Percentiles rank a stretch among this genome's conserved stretches.
Conservation (phyloP, 169 alveolate genomes). For the Plasmodium reichenowi region DNA sequence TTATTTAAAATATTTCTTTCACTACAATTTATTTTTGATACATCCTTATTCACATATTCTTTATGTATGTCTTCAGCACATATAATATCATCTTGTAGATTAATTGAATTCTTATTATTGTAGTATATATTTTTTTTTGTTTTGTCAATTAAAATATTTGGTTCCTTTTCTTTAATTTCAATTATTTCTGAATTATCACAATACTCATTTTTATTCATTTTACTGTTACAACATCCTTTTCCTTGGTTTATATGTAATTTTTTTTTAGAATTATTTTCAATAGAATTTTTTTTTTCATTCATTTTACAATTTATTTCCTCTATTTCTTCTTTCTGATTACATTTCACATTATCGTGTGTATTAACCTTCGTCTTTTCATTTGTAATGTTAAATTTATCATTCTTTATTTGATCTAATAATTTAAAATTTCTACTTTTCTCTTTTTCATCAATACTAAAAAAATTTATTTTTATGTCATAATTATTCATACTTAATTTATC, state of each 20-base stretch:
- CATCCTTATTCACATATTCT: conserved; percentile 9
- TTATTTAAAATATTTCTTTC: conserved; percentile 4
- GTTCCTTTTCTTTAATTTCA: conserved; percentile 29
- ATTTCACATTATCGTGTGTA: background rate
- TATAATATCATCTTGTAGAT: conserved; percentile 2
- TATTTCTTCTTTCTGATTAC: conserved; percentile 9
- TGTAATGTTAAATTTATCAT: conserved; percentile 5
- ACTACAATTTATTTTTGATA: background rate
- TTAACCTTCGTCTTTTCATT: conserved; percentile 12
- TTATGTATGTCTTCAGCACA: background rate
- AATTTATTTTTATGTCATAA: conserved; percentile 45
- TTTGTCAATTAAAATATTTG: conserved; percentile 2
- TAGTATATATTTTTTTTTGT: conserved; percentile 1
- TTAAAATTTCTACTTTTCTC: conserved; percentile 33
- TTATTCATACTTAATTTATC: conserved; percentile 6
- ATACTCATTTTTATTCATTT: conserved; percentile 14
- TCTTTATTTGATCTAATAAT: conserved; percentile 63
- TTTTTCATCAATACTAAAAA: conserved; percentile 46
- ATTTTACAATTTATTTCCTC: too few species aligned
- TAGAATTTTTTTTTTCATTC: conserved; percentile 32
- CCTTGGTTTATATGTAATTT: conserved; percentile 18
- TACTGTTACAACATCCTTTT: background rate
- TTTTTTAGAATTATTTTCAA: background rate
- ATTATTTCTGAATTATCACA: conserved; percentile 12
- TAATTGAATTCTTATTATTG: conserved; percentile 14